Evolutionary conservation across 306 rosid genomes (phyloP), one percentile per base, ranked within the genome.

Genomic region (Coriaria nepalensis): DNA sequence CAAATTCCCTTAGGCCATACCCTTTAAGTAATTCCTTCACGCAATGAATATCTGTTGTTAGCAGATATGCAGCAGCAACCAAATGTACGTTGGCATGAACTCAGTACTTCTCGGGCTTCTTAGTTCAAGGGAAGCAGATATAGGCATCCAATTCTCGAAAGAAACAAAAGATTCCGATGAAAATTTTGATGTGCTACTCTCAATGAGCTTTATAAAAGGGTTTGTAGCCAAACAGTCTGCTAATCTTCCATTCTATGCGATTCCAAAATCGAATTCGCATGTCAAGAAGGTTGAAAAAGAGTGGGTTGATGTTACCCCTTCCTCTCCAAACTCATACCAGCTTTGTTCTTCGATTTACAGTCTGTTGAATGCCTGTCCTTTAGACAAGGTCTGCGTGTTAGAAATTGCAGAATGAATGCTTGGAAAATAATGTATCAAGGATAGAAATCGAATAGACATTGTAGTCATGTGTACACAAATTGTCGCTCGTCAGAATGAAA

Each of bases 221-320:
- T 49, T 90, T 20, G 29, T 20, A 77, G 66, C 50, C 6, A 70
- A 75, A 56, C 76, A 78, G 65, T 71, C 52, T 7, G 61, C 67
- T 55, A 73, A 79, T 58, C 74, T 77, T 67, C 79, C 71, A 56
- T 73, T 90, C 69, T 57, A 59, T 56, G 82, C 73, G 7, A 61
- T 37, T 20, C 78, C 77, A 33, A 79, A 67, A 74, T 70, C 76
- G 63, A 71, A 68, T 73, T 56, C 75, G 9, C 67, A 57, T 52
- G 81, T 81, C 37, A 84, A 84, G 65, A 52, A 65, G 65, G 77
- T 69, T 45, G 94, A 67, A 33, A 77, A 90, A 53, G 92, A 90
- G 13, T 90, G 92, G 97, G 65, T 84, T 51, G 76, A 83, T 33
- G 75, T 84, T 39, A 63, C 67, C 33, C 74, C 95, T 12, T 55